Conservation (phyloP, 352 stramenopile genomes). For the Phytophthora pini region DNA sequence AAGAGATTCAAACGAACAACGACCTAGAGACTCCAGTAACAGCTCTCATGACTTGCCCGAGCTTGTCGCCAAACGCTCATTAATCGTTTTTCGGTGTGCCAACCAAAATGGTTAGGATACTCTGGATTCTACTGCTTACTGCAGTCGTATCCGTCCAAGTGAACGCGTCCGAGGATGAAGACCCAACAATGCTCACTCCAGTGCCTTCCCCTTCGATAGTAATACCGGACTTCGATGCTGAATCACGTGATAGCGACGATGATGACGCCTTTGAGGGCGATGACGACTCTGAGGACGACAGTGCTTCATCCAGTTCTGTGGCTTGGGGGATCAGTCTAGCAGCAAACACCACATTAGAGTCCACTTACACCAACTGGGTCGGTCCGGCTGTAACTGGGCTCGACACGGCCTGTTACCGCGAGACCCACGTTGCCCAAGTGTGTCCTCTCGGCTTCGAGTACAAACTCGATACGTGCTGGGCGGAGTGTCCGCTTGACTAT, state of each 20-base stretch:
- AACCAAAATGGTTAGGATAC: slow-evolving; percentile 8
- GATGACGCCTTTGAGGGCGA: neutral
- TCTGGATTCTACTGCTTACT: neutral
- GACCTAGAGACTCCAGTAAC: too few species aligned
- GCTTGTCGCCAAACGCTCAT: slow-evolving; percentile 4
- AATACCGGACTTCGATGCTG: neutral
- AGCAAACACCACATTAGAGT: slow-evolving; percentile 19
- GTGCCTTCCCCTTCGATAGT: neutral
- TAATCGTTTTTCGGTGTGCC: slow-evolving; percentile 7
- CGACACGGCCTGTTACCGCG: slow-evolving; percentile 55
- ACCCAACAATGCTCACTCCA: neutral
- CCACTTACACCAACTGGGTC: slow-evolving; percentile 23
- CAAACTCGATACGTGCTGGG: slow-evolving; percentile 64
- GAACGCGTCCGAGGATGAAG: neutral
- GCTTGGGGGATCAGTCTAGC: slow-evolving; percentile 3
- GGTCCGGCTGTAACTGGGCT: slow-evolving; percentile 14
- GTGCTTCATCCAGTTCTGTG: neutral
- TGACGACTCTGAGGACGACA: slow-evolving; percentile 1
- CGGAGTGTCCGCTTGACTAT: slow-evolving; percentile 68
- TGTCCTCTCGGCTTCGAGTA: slow-evolving; percentile 51
- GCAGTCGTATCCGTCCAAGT: neutral
- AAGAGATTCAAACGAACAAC: slow-evolving; percentile 13
- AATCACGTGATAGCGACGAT: slow-evolving; percentile 6
- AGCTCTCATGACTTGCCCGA: neutral
- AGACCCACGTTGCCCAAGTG: slow-evolving; percentile 34